Evolutionary conservation across 345 rosid genomes (phyloP).

Genomic region (Corymbia maculata): DNA sequence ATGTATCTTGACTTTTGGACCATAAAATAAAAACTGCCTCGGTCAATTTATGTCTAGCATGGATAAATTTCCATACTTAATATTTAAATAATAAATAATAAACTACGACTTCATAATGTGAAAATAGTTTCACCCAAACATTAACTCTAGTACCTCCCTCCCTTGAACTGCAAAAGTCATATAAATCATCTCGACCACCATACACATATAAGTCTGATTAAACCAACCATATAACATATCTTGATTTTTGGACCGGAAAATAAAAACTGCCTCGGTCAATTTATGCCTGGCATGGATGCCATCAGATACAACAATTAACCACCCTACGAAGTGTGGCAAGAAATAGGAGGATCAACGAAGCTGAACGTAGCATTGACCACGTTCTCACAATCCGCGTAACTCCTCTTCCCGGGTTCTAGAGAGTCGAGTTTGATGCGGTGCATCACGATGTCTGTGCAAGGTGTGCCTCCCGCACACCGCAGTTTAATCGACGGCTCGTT

Average conservation of each 20-base stretch:
- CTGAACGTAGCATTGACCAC: not conserved
- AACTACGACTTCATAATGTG: too few relatives aligned
- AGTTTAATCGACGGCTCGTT: conserved; percentile 12
- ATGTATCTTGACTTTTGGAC: not conserved
- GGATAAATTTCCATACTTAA: too few relatives aligned
- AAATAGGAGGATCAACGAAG: not conserved
- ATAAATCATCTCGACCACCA: not conserved
- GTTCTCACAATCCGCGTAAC: conserved; percentile 13
- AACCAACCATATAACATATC: not conserved
- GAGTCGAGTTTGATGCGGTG: conserved; percentile 11
- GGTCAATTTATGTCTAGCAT: not conserved
- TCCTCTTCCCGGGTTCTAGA: not conserved
- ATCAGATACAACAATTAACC: not conserved
- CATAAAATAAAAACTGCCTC: not conserved
- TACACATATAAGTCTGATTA: not conserved
- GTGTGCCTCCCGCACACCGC: conserved; percentile 10
- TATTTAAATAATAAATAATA: too few relatives aligned
- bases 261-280: not conserved
- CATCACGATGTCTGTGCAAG: conserved; percentile 19
- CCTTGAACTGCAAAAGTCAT: not conserved
- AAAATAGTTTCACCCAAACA: not conserved
- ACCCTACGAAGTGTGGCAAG: not conserved
- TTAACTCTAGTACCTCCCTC: not conserved
- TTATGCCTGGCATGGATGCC: not conserved
- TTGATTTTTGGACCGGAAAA: not conserved